Base-by-base conservation (phyloP, 1,284 basidiomycete species). In the Pulveroboletus sp. region DNA sequence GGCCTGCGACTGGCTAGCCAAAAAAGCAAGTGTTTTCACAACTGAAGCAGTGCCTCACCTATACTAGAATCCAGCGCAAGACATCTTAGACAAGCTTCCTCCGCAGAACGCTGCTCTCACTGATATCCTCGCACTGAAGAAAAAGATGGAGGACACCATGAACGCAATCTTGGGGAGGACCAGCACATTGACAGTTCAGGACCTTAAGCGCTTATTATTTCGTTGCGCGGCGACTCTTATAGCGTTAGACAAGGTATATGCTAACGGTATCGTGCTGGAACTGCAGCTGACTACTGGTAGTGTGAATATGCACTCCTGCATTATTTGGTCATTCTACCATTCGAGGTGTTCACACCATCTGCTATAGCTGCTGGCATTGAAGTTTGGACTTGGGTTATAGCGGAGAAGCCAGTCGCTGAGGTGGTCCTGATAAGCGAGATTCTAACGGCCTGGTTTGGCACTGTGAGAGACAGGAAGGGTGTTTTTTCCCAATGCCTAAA, bases 361-460 rank as follows among this genome's bases (percentile, higher is more conserved):
- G 85, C 95, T 1, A 85, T 98, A 57, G 83, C 90, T 11, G 85
- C 91, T 2, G 96, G 94, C 1, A 89, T 95, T 49, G 94, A 98
- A 70, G 90, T 93, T 6, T 99, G 97, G 97, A 94, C 92, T 3
- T 98, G 96, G 96, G 80, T 98, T 1, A 92, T 98, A 48, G 87
- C 92, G 18, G 92, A 96, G 68, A 86, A 92, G 54, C 89, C 93
- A 1, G 83, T 86, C 54, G 79, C 91, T 12, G 83, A 85, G 65
- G 72, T 87, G 74, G 82, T 81, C 9, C 74, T 98, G 28, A 91
- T 98, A 80, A 81, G 86, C 14, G 95, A 98, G 68, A 85, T 99
- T 54, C 78, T 93, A 29, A 83, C 89, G 10, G 91, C 91, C 5
- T 99, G 97, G 97, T 81, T 87, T 40, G 81, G 83, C 58, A 93